A percentile compares a stretch with the other conserved stretches of the same genome.
phyloP scores from a whole-genome alignment of 306 rosid species.

The Trifolium dubium region DNA sequence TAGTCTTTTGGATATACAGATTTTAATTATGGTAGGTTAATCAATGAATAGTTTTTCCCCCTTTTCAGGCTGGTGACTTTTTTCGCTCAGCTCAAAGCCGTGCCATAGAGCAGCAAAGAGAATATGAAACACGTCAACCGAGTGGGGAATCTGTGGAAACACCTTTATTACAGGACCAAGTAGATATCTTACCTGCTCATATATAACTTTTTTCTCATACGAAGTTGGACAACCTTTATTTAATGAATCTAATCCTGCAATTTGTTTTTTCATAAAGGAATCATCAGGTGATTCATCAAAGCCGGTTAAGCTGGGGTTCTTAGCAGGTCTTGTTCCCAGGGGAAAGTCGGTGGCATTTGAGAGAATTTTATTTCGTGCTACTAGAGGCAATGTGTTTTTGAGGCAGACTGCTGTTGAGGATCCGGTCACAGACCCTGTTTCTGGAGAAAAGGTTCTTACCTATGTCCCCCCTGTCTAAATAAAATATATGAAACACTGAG shows the following conservation, averaged over 20 bases:
- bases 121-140: conserved; percentile 52
- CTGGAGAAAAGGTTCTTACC: conserved; percentile 83
- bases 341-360: conserved; percentile 80
- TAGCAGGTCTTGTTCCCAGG: conserved; percentile 89
- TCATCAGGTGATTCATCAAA: conserved; percentile 65
- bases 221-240: conserved; percentile 26
- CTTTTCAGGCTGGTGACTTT: conserved; percentile 79
- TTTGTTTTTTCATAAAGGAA: conserved; percentile 63
- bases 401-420: conserved; percentile 76
- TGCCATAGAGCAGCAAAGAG: conserved; percentile 73
- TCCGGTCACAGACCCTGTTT: conserved; percentile 73
- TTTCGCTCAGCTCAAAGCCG: conserved; percentile 67
- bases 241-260: conserved; percentile 33
- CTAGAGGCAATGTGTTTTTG: conserved; percentile 88
- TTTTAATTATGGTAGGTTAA: conserved; percentile 22
- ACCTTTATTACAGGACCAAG: conserved; percentile 75
- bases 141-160: conserved; percentile 70
- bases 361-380: conserved; percentile 84
- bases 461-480: not conserved
- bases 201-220: conserved; percentile 25
- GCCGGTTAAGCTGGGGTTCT: conserved; percentile 77
- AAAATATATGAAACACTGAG: conserved; percentile 25
- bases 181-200: conserved; percentile 44
- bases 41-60: conserved; percentile 28
- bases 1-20: conserved; percentile 22